Evolutionary conservation across 345 rosid genomes (phyloP).

Genomic region (Ceriops decandra): DNA sequence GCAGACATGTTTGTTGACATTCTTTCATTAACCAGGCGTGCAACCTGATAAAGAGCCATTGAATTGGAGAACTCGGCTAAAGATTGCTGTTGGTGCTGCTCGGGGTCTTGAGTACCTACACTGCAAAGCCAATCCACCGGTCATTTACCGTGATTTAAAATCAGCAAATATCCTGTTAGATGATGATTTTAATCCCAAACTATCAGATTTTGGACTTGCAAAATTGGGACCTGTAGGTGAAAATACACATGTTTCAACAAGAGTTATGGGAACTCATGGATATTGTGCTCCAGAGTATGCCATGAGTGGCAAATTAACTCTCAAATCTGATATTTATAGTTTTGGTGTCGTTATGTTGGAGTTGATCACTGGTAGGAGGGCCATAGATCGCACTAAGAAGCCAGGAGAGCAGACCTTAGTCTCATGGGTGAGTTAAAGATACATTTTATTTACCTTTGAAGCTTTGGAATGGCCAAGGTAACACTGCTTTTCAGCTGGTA

Average conservation of each 20-base stretch:
- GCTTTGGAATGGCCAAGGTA: too few relatives aligned
- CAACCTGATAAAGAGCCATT: conserved; percentile 50
- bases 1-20: not conserved
- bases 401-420: conserved; percentile 83
- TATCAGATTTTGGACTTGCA: conserved; percentile 92
- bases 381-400: conserved; percentile 54
- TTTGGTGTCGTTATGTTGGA: conserved; percentile 96
- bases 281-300: conserved; percentile 99
- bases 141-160: conserved; percentile 89
- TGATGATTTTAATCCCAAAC: conserved; percentile 66
- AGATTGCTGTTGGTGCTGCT: conserved; percentile 89
- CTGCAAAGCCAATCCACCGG: conserved; percentile 87
- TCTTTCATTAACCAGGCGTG: conserved; percentile 39
- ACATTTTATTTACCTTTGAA: not conserved
- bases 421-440: conserved; percentile 60
- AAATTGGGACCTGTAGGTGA: conserved; percentile 97
- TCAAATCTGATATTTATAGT: conserved; percentile 91
- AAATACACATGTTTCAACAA: conserved; percentile 92
- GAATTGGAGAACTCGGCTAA: conserved; percentile 75
- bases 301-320: conserved; percentile 92
- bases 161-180: conserved; percentile 88
- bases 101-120: conserved; percentile 87
- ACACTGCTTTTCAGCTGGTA: too few relatives aligned
- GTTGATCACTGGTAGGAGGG: conserved; percentile 85
- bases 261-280: conserved; percentile 98